A percentile compares a stretch with the other conserved stretches of the same genome.
These are phyloP conservation scores for Blastocystis sp. DNA, from an alignment of 352 stramenopile genomes.

Conservation along the genomic window DNA sequence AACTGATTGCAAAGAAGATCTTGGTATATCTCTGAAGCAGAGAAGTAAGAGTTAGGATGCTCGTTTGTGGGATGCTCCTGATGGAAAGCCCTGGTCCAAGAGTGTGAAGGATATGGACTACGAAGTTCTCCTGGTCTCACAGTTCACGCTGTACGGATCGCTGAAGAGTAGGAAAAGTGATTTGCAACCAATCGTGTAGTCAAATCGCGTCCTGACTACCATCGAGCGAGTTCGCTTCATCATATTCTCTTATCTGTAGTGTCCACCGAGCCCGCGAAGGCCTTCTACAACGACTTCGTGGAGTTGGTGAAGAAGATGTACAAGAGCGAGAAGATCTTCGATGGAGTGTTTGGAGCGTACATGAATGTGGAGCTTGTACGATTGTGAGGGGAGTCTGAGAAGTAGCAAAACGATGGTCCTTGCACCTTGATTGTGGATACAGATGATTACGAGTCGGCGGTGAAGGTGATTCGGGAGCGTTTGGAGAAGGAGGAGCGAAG, in stretches of 20 bases:
- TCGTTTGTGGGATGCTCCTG: conserved; percentile 52
- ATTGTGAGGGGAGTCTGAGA: neutral
- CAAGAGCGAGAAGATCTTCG: conserved; percentile 2
- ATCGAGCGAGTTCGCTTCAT: conserved; percentile 22
- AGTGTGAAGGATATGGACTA: conserved; percentile 54
- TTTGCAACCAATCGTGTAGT: neutral
- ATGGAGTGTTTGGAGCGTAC: conserved; percentile 49
- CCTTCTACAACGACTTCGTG: conserved; percentile 30
- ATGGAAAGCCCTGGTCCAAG: conserved; percentile 54
- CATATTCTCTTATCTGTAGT: neutral
- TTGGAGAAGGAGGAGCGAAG: conserved; percentile 25
- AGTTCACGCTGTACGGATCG: conserved; percentile 46
- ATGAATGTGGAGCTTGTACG: conserved; percentile 48
- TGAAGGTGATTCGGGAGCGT: neutral
- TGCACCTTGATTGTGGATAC: conserved; percentile 39
- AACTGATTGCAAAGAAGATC: conserved; percentile 46
- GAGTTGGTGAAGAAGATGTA: conserved; percentile 32
- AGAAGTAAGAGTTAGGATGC: conserved; percentile 5
- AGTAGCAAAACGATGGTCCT: conserved; percentile 44
- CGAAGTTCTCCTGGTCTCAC: conserved; percentile 55
- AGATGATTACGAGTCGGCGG: conserved; percentile 35
- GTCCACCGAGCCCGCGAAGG: neutral
- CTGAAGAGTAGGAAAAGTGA: conserved; percentile 13
- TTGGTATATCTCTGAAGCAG: neutral
- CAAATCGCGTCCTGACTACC: conserved; percentile 50